These are phyloP conservation scores for Allomyces arbusculus DNA, from an alignment of 192 early-diverging fungal species.

Conservation along the genomic window DNA sequence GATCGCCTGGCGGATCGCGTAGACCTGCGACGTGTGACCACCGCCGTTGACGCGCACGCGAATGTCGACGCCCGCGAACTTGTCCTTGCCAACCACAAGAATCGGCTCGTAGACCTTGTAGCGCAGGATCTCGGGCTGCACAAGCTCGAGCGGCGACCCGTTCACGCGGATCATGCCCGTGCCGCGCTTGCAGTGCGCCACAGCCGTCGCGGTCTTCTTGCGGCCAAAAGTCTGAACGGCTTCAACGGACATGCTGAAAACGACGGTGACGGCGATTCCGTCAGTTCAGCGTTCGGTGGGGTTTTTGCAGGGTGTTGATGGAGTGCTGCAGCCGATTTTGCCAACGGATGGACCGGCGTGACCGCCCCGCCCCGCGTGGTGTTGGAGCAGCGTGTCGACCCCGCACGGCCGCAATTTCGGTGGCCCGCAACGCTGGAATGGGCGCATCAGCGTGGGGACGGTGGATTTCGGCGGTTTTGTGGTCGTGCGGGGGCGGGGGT, in stretches of 20 bases:
- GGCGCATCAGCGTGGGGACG: too few species aligned
- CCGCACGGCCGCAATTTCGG: too few species aligned
- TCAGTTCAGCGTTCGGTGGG: too few species aligned
- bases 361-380: too few species aligned
- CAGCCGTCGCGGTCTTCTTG: conserved; percentile 98
- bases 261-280: too few species aligned
- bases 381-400: too few species aligned
- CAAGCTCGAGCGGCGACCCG: conserved; percentile 83
- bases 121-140: conserved; percentile 90
- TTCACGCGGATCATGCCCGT: conserved; percentile 94
- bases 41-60: conserved; percentile 91
- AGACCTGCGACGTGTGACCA: conserved; percentile 93
- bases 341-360: too few species aligned
- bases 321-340: too few species aligned
- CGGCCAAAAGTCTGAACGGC: conserved; percentile 60
- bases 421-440: too few species aligned
- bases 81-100: conserved; percentile 84
- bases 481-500: too few species aligned
- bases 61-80: conserved; percentile 91
- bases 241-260: conserved; percentile 16
- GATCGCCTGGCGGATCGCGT: conserved; percentile 94
- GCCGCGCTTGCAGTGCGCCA: conserved; percentile 96
- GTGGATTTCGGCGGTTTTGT: too few species aligned
- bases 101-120: conserved; percentile 99
- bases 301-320: too few species aligned